These are phyloP conservation scores for Canavalia ensiformis DNA, from an alignment of 306 rosid species.

Conservation along the genomic window DNA sequence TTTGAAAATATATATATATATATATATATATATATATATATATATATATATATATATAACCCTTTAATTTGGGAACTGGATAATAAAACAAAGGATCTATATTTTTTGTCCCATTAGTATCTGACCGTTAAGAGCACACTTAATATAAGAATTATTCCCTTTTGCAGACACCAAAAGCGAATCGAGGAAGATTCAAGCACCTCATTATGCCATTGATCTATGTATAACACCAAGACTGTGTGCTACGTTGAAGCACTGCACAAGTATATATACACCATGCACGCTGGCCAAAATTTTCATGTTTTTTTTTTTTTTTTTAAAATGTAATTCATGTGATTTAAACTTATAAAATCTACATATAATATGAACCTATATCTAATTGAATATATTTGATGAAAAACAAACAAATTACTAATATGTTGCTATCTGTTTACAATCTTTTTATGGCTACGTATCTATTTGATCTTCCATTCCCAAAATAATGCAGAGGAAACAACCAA, in stretches of 20 bases:
- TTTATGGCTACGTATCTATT: neutral
- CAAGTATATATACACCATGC: too few relatives aligned
- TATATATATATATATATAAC: too few relatives aligned
- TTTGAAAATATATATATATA: neutral
- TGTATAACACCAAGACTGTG: neutral
- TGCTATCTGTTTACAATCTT: neutral
- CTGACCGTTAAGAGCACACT: neutral
- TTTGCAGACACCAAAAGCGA: neutral
- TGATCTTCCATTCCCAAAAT: slow-evolving; percentile 20
- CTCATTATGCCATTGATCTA: neutral
- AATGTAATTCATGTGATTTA: neutral
- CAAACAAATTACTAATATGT: slow-evolving; percentile 4
- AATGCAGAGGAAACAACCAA: slow-evolving; percentile 39
- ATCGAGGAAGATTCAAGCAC: neutral
- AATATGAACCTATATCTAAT: neutral
- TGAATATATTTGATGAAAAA: neutral
- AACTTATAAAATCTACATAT: neutral
- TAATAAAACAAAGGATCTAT: neutral
- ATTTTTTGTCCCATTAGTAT: neutral
- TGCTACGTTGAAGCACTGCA: neutral
- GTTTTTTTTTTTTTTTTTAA: neutral
- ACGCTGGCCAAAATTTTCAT: neutral
- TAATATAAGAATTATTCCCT: neutral
- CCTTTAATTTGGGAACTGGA: neutral
- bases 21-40: neutral